phyloP scores from a whole-genome alignment of 192 early-diverging fungal genomes.

The Coemansia sp. region DNA sequence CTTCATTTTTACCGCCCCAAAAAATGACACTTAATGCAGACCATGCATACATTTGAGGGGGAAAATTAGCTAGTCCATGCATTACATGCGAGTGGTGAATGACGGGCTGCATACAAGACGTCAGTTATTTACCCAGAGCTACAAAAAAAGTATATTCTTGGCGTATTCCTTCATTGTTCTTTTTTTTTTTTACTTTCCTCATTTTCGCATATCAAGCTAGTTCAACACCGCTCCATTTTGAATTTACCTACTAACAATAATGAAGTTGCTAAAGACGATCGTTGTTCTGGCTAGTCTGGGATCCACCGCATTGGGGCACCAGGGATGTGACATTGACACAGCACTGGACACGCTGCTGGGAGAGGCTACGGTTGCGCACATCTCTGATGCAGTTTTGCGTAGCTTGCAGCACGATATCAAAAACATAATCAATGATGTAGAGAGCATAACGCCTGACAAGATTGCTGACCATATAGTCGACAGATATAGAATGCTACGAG shows the following conservation, averaged over 20 bases:
- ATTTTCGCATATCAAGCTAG: too few relatives aligned
- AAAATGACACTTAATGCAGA: not conserved
- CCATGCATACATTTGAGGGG: not conserved
- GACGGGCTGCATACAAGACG: not conserved
- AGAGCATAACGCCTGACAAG: slow-evolving; percentile 12
- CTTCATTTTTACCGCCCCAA: not conserved
- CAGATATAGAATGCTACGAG: slow-evolving; percentile 27
- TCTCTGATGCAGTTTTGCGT: slow-evolving; percentile 29
- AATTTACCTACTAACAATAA: too few relatives aligned
- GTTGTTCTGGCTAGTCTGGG: not conserved
- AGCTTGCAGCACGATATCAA: slow-evolving; percentile 27
- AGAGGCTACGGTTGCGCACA: slow-evolving; percentile 19
- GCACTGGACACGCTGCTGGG: slow-evolving; percentile 25
- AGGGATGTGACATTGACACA: slow-evolving; percentile 32
- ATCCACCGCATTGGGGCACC: slow-evolving; percentile 13
- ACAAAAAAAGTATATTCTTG: not conserved
- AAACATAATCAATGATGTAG: slow-evolving; percentile 6
- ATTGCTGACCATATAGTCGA: slow-evolving; percentile 28
- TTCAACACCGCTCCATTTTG: not conserved
- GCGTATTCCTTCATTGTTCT: not conserved
- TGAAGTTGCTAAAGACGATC: slow-evolving; percentile 1
- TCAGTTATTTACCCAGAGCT: not conserved
- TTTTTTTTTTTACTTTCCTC: not conserved
- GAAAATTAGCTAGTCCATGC: not conserved
- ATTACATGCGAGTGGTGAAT: slow-evolving; percentile 1